phyloP scores from a whole-genome alignment of 352 stramenopile species.

The Phytopythium kandeliae region DNA sequence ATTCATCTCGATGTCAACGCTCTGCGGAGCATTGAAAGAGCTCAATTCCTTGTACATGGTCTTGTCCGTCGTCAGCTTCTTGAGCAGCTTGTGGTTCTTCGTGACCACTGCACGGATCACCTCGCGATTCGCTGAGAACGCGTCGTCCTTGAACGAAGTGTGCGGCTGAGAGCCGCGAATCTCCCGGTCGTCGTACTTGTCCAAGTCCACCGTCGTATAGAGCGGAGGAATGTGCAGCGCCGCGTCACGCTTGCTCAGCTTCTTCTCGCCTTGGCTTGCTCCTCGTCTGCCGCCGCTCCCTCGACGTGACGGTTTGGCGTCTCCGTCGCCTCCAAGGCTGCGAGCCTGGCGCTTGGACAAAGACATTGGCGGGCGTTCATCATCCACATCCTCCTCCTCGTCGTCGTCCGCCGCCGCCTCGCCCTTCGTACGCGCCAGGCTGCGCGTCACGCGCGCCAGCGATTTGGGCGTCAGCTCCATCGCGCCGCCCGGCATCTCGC shows the following conservation, averaged over 20 bases:
- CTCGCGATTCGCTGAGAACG: constrained; percentile 47
- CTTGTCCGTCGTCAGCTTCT: constrained; percentile 51
- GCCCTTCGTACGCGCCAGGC: constrained; percentile 28
- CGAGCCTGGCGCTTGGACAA: constrained; percentile 2
- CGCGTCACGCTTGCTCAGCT: constrained; percentile 29
- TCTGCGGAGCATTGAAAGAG: constrained; percentile 38
- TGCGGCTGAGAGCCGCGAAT: constrained; percentile 42
- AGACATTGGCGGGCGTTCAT: constrained; percentile 42
- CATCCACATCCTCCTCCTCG: constrained; percentile 31
- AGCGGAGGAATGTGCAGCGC: constrained; percentile 43
- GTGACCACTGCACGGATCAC: constrained; percentile 66
- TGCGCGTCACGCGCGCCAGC: constrained; percentile 39
- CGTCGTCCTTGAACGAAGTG: constrained; percentile 33
- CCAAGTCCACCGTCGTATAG: constrained; percentile 33
- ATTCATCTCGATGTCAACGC: constrained; percentile 35
- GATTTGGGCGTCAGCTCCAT: constrained; percentile 67
- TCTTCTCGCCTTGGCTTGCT: constrained; percentile 14
- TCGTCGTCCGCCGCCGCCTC: constrained; percentile 18
- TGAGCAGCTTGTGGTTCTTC: constrained; percentile 64
- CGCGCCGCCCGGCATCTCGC: constrained; percentile 25
- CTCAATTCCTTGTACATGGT: constrained; percentile 37
- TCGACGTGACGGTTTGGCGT: constrained; percentile 5
- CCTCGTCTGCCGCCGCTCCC: constrained; percentile 6
- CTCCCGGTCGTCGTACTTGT: constrained; percentile 57
- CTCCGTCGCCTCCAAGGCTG: constrained; percentile 10